Evolutionary conservation across 257 asterid genomes (phyloP).

Genomic region (Voacanga thouarsii): DNA sequence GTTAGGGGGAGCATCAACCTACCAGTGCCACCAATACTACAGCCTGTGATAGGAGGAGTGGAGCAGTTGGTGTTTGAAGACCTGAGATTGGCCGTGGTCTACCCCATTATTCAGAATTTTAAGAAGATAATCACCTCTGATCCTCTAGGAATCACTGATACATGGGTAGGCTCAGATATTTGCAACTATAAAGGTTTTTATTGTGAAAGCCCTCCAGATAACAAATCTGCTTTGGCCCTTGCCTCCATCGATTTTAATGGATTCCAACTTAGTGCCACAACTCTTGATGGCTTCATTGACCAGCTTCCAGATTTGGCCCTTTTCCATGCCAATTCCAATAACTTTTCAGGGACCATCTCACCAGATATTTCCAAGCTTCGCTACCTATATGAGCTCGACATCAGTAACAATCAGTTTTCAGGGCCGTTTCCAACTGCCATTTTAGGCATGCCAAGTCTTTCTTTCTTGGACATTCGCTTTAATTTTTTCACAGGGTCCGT

Average conservation of each 20-base stretch:
- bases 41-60: conserved; percentile 2
- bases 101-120: conserved; percentile 64
- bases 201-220: conserved; percentile 73
- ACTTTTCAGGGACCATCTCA: conserved; percentile 50
- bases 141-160: conserved; percentile 57
- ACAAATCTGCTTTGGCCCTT: conserved; percentile 62
- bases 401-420: conserved; percentile 66
- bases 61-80: conserved; percentile 45
- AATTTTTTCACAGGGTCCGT: conserved; percentile 62
- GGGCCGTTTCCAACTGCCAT: conserved; percentile 61
- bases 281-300: conserved; percentile 67
- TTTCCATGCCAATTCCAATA: conserved; percentile 80
- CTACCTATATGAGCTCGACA: conserved; percentile 64
- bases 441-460: conserved; percentile 38
- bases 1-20: not conserved
- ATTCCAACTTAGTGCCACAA: conserved; percentile 54
- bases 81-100: conserved; percentile 54
- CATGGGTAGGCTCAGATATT: conserved; percentile 64
- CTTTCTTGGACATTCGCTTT: conserved; percentile 67
- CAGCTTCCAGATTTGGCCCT: conserved; percentile 70
- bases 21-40: conserved; percentile 15
- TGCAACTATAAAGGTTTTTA: conserved; percentile 66
- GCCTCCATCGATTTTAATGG: conserved; percentile 84
- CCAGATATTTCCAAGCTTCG: conserved; percentile 43
- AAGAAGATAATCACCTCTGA: conserved; percentile 52